Evolutionary conservation across 768 basidiomycete genomes (phyloP), one percentile per base, ranked within the genome.

Genomic region (Boletus rubescentipes): DNA sequence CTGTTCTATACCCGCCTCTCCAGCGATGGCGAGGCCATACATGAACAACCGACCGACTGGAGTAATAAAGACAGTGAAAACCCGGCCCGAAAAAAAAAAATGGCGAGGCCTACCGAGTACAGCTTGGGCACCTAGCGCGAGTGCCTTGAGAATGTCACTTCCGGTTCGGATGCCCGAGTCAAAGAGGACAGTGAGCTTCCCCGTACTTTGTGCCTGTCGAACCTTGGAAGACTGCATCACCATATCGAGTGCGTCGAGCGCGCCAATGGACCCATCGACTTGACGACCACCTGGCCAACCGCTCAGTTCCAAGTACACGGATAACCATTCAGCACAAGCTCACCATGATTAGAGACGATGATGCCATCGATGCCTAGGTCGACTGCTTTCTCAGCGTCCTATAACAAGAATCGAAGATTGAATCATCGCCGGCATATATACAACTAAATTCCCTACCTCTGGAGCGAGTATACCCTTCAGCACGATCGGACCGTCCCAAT

Each of bases 321-420:
- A 5, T n/a, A 12, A n/a, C 16, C 14, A 29, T 32, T 41, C 14
- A 38, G 11, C 2, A 16, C 9, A 62, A 23, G 9, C 75, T 30
- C 44, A 86, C 87, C 88, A 58, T 92, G 90, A 62, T 91, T 93
- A 10, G 87, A 90, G 15, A 92, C 86, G 44, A 93, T 67, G 53
- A 93, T 87, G 1, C 87, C 90, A 51, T 91, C 80, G 14, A 83
- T 76, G 1, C 86, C 81, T 18, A 77, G 61, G 26, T 87, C 81
- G 14, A 89, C 65, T 0, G 87, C 86, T 61, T 78, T 81, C 63
- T 87, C 64, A 6, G 79, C 79, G 45, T 79, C 77, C 53, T 72
- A 47, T 34, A 29, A 8, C 16, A n/a, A 23, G 12, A 21, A 34
- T 14, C 21, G 4, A 46, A 30, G 4, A 5, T n/a, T 18, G 23